Evolutionary conservation across 2,329 filamentous ascomycete genomes (phyloP).

Genomic region (Aspergillus novoparasiticus): DNA sequence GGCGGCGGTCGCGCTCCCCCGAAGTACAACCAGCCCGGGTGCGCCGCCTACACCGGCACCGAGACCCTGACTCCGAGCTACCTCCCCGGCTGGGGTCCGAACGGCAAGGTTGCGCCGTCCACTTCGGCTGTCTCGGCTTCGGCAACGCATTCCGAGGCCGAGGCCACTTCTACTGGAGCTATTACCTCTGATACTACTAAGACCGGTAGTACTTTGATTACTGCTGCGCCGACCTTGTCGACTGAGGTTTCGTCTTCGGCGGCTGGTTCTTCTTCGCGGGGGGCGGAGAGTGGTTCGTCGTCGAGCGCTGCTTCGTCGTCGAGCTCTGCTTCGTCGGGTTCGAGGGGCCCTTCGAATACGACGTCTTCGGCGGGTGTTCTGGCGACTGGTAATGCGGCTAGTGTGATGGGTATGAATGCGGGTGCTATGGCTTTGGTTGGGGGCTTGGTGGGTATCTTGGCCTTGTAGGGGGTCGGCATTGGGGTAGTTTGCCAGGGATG

Average conservation of each 20-base stretch:
- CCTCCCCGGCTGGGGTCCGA: neutral
- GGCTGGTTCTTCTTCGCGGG: neutral
- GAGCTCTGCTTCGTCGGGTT: neutral
- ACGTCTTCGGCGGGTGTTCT: neutral
- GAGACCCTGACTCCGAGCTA: conserved; percentile 3
- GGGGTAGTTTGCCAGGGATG: neutral
- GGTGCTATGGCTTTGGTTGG: neutral
- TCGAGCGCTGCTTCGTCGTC: neutral
- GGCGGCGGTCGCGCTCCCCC: conserved; percentile 67
- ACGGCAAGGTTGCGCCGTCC: neutral
- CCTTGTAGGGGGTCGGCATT: neutral
- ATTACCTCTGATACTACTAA: neutral
- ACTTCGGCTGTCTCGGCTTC: neutral
- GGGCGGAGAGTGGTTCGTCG: neutral
- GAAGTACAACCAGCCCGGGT: conserved; percentile 66
- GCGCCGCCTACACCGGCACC: conserved; percentile 37
- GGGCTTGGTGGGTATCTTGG: neutral
- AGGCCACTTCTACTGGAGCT: neutral
- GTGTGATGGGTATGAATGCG: neutral
- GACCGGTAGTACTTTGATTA: neutral
- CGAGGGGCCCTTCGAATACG: neutral
- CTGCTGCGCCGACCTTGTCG: neutral
- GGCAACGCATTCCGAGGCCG: neutral
- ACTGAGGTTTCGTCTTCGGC: neutral
- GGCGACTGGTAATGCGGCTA: neutral